These are phyloP conservation scores for Sporobolomyces roseus DNA, from an alignment of 768 basidiomycete genomes.

Conservation along the genomic window DNA sequence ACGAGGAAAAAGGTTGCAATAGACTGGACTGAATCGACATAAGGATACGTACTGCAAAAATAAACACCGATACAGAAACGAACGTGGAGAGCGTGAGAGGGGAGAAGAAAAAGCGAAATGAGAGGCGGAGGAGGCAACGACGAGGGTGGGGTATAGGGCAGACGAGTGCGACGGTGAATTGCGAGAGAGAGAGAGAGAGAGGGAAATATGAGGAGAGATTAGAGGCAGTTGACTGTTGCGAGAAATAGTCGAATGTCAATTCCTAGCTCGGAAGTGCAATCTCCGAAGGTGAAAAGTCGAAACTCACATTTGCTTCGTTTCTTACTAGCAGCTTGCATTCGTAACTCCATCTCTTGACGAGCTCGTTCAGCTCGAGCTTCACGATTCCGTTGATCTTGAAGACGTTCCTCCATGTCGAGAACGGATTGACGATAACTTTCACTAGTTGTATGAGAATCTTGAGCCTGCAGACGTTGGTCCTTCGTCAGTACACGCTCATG, in stretches of 20 bases:
- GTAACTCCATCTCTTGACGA: conserved; percentile 76
- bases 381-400: conserved; percentile 78
- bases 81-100: not conserved
- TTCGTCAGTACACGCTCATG: no score
- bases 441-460: conserved; percentile 74
- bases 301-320: conserved; percentile 80
- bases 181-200: not conserved
- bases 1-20: no score
- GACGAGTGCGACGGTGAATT: no score
- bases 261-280: not conserved
- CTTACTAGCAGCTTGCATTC: conserved; percentile 77
- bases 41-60: no score
- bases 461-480: conserved; percentile 64
- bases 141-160: not conserved
- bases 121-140: not conserved
- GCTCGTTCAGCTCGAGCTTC: conserved; percentile 68
- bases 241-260: not conserved
- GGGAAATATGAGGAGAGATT: not conserved
- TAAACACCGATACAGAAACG: no score
- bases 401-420: conserved; percentile 57
- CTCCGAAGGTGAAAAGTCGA: not conserved
- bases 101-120: not conserved
- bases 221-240: conserved; percentile 12
- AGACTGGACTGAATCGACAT: not conserved
- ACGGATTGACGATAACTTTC: conserved; percentile 59